Evolutionary conservation across 2,329 filamentous ascomycete species (phyloP).

Genomic region (Ophidiomyces ophidiicola): DNA sequence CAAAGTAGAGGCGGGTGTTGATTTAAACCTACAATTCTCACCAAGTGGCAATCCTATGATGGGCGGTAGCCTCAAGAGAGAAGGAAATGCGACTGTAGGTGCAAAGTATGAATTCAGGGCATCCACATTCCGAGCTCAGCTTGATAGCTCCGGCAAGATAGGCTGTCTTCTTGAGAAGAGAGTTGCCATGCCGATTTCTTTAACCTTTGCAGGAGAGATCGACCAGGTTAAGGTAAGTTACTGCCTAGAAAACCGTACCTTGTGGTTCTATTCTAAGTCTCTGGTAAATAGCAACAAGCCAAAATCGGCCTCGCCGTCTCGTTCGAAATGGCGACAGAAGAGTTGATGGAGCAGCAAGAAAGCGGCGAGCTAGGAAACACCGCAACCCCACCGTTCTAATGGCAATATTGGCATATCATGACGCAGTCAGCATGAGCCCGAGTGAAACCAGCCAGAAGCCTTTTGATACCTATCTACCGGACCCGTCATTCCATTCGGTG

Average conservation of each 20-base stretch:
- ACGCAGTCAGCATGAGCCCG: constrained; percentile 7
- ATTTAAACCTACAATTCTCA: constrained; percentile 77
- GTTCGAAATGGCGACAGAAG: constrained; percentile 72
- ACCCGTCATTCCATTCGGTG: constrained; percentile 3
- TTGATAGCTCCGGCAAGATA: constrained; percentile 90
- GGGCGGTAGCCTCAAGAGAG: constrained; percentile 69
- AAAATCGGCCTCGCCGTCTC: constrained; percentile 93
- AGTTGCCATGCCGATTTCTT: constrained; percentile 78
- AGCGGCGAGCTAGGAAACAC: constrained; percentile 33
- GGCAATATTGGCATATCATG: constrained; percentile 1
- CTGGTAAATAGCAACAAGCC: constrained; percentile 60
- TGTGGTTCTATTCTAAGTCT: constrained; percentile 9
- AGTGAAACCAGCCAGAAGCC: background rate
- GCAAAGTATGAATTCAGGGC: constrained; percentile 98
- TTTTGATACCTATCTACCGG: background rate
- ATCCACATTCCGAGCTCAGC: constrained; percentile 87
- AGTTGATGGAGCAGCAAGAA: constrained; percentile 77
- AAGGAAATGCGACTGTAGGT: constrained; percentile 81
- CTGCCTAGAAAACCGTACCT: background rate
- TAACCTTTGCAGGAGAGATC: constrained; percentile 93
- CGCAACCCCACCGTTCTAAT: constrained; percentile 40
- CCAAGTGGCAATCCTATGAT: constrained; percentile 51
- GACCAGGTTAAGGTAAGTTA: constrained; percentile 81
- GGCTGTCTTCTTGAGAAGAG: constrained; percentile 90
- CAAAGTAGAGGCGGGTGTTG: constrained; percentile 90